phyloP scores from a whole-genome alignment of 768 basidiomycete species.

The Phallus indusiatus region DNA sequence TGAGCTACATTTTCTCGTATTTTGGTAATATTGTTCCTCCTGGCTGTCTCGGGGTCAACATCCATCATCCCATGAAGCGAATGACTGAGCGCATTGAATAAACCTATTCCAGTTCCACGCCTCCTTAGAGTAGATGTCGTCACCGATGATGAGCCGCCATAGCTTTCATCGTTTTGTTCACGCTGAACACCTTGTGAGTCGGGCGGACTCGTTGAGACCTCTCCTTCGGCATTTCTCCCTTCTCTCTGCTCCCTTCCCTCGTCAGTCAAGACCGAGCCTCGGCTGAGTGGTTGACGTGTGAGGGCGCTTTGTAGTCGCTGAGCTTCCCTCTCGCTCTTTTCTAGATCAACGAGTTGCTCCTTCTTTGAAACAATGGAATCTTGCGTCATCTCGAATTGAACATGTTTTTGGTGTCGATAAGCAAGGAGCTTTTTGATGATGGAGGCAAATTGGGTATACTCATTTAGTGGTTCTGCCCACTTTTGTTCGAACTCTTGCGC shows the following conservation, averaged over 20 bases:
- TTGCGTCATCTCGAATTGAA: constrained; percentile 96
- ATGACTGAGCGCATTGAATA: constrained; percentile 87
- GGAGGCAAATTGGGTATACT: constrained; percentile 87
- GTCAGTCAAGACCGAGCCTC: constrained; percentile 16
- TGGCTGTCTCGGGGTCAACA: constrained; percentile 91
- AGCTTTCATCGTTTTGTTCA: constrained; percentile 36
- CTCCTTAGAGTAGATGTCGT: constrained; percentile 50
- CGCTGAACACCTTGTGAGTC: constrained; percentile 23
- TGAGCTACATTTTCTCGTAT: constrained; percentile 93
- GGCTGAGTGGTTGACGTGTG: constrained; percentile 38
- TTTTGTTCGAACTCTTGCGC: constrained; percentile 90
- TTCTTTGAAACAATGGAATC: constrained; percentile 79
- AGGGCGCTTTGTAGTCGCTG: constrained; percentile 83
- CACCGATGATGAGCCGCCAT: constrained; percentile 50
- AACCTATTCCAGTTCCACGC: constrained; percentile 69
- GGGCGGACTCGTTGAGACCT: constrained; percentile 32
- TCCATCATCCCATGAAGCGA: constrained; percentile 99
- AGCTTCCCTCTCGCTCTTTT: constrained; percentile 89
- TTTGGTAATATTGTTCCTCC: constrained; percentile 88
- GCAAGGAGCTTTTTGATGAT: constrained; percentile 92
- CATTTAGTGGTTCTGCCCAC: constrained; percentile 93
- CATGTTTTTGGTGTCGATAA: constrained; percentile 96
- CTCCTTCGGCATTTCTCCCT: constrained; percentile 12
- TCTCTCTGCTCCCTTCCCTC: constrained; percentile 14
- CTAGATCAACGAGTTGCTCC: constrained; percentile 78